Evolutionary conservation across 1,139 yeast species (phyloP).

Genomic region (Protomyces inouyei): DNA sequence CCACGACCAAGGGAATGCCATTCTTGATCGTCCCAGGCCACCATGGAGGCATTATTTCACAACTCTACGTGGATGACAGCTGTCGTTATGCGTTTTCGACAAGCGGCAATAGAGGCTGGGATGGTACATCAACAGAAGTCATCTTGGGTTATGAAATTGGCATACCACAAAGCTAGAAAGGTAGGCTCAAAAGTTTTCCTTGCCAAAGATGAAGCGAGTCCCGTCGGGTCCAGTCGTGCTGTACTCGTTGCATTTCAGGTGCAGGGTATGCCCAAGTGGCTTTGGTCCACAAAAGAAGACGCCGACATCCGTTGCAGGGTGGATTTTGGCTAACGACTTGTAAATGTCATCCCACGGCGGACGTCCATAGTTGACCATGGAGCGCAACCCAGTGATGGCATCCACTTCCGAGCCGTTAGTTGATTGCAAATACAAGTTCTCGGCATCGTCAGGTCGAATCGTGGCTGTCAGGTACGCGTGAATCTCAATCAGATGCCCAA

Average conservation of each 20-base stretch:
- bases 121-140: conserved; percentile 70
- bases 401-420: conserved; percentile 18
- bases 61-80: conserved; percentile 62
- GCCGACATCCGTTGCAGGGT: conserved; percentile 27
- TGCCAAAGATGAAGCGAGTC: conserved; percentile 26
- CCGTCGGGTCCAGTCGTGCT: conserved; percentile 20
- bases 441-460: conserved; percentile 20
- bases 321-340: neutral
- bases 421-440: conserved; percentile 18
- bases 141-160: conserved; percentile 71
- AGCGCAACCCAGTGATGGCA: conserved; percentile 19
- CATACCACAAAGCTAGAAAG: neutral
- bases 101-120: conserved; percentile 96
- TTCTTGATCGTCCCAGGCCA: conserved; percentile 59
- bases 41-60: conserved; percentile 64
- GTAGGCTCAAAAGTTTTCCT: conserved; percentile 17
- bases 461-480: conserved; percentile 24
- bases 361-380: conserved; percentile 25
- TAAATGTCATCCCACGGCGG: conserved; percentile 26
- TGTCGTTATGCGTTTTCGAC: conserved; percentile 85
- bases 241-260: conserved; percentile 8
- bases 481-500: conserved; percentile 21
- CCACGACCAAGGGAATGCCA: conserved; percentile 41
- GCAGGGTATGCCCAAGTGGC: conserved; percentile 20
- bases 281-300: conserved; percentile 27